Percentiles rank a stretch among this genome's conserved stretches.
These are phyloP conservation scores for Trichoderma pleuroti DNA, from an alignment of 2,329 filamentous ascomycete genomes.

Conservation along the genomic window DNA sequence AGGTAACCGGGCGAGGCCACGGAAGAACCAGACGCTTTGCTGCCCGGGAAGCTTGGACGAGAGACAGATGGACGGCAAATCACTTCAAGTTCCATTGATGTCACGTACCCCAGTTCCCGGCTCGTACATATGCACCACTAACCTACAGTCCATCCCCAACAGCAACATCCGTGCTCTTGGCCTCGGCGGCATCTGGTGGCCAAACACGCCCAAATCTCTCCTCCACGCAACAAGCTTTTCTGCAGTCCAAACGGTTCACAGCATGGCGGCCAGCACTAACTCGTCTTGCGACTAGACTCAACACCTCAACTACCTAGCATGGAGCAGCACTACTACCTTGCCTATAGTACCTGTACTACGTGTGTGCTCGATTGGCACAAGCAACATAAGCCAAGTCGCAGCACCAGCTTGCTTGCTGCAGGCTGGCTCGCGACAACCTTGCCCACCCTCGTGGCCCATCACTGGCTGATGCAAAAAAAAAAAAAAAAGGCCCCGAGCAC, in stretches of 20 bases:
- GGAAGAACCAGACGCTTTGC: neutral
- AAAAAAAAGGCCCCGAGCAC: neutral
- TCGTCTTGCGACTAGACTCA: neutral
- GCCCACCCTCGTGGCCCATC: neutral
- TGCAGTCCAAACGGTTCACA: neutral
- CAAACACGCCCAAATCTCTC: neutral
- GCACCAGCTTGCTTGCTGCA: conserved; percentile 5
- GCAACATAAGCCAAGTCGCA: no score
- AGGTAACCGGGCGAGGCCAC: neutral
- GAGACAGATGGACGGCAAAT: neutral
- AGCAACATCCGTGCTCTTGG: no score
- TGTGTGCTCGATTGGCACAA: neutral
- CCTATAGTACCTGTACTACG: no score
- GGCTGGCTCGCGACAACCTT: conserved; percentile 2
- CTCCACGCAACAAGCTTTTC: neutral
- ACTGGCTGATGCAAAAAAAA: conserved; percentile 1
- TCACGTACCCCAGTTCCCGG: no score
- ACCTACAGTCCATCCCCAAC: no score
- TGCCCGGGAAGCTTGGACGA: neutral
- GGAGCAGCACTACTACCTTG: no score
- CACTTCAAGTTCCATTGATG: no score
- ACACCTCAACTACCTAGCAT: no score
- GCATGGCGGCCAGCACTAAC: neutral
- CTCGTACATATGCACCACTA: no score
- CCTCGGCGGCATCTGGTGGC: neutral